Evolutionary conservation across 176 grass and related monocot species (phyloP), one percentile per base, ranked within the genome.

Genomic region (Musa acuminata): DNA sequence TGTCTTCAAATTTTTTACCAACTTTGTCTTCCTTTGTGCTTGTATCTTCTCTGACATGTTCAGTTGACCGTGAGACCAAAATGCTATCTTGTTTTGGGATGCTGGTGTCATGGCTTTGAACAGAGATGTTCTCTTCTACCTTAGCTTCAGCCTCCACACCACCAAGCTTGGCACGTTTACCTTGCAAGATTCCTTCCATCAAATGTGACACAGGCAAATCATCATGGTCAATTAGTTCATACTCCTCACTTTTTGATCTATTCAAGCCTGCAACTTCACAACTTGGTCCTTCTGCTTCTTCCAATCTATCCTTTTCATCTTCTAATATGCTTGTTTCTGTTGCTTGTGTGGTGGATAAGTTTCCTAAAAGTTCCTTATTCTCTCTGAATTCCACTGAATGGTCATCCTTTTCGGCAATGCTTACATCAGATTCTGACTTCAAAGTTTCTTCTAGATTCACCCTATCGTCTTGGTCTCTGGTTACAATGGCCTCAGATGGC

Each of bases 121-220:
- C 71, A 53, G 8, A 72, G 24, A 50, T 75, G 80, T 91, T 76
- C 58, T 73, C 80, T 85, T 92, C 74, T 69, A 19, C 12, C 60
- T 81, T 79, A 51, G 51, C 78, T 86, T 83, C 66, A 69, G 58
- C 14, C 62, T 88, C 23, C 29, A 68, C 24, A 64, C 83, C 85
- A 26, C 74, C 71, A 71, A 71, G 24, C 55, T 81, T 72, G 78
- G 25, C 57, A n/a, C 43, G 82, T 65, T 79, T 72, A 81, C 87
- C 78, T 77, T 73, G 74, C 78, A 92, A 73, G 77, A 92, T 88
- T 50, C 74, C 74, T 29, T 86, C 85, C 83, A 88, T 88, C 78
- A 88, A 69, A 88, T 60, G 63, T 6, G 85, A 88, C 16, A 85
- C 80, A 69, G 89, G 85, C 63, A 92, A 83, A 70, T 90, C 79